phyloP scores from a whole-genome alignment of 352 stramenopile species.

The Pythium aristosporum region DNA sequence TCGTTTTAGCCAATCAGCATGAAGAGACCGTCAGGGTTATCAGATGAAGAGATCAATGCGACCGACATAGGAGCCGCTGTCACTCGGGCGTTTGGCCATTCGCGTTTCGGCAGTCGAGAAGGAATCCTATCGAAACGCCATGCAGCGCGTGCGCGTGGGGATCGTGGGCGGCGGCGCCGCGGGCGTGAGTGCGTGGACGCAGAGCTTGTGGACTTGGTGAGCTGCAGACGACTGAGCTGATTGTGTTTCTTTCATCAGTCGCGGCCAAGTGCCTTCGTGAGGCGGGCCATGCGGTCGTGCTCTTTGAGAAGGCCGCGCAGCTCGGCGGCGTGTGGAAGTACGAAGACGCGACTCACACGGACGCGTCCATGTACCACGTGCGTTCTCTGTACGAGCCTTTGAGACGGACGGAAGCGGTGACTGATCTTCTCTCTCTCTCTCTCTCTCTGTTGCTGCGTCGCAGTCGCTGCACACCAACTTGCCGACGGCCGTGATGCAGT shows the following conservation, averaged over 20 bases:
- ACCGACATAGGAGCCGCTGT: neutral
- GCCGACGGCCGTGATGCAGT: slow-evolving; percentile 77
- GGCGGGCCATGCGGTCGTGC: slow-evolving; percentile 60
- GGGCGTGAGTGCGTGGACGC: slow-evolving; percentile 59
- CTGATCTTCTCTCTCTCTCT: neutral
- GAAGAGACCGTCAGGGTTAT: neutral
- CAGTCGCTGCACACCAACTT: slow-evolving; percentile 82
- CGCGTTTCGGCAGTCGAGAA: neutral
- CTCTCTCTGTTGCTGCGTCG: neutral
- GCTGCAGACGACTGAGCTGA: neutral
- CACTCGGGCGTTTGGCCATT: neutral
- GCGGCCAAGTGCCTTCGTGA: slow-evolving; percentile 67
- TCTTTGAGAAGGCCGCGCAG: slow-evolving; percentile 66
- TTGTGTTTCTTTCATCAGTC: slow-evolving; percentile 34
- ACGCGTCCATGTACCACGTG: slow-evolving; percentile 77
- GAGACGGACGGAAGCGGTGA: neutral
- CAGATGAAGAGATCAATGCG: neutral
- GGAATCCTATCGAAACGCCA: neutral
- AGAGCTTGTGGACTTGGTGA: neutral
- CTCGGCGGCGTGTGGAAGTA: slow-evolving; percentile 84
- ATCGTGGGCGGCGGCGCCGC: slow-evolving; percentile 73
- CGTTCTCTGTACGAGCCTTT: neutral
- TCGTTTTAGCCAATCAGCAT: neutral
- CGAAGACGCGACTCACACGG: slow-evolving; percentile 38
- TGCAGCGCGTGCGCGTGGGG: slow-evolving; percentile 39